A percentile compares a stretch with the other conserved stretches of the same genome.
Evolutionary conservation across 1,284 basidiomycete species (phyloP).

Genomic region (Cryptococcus floricola): DNA sequence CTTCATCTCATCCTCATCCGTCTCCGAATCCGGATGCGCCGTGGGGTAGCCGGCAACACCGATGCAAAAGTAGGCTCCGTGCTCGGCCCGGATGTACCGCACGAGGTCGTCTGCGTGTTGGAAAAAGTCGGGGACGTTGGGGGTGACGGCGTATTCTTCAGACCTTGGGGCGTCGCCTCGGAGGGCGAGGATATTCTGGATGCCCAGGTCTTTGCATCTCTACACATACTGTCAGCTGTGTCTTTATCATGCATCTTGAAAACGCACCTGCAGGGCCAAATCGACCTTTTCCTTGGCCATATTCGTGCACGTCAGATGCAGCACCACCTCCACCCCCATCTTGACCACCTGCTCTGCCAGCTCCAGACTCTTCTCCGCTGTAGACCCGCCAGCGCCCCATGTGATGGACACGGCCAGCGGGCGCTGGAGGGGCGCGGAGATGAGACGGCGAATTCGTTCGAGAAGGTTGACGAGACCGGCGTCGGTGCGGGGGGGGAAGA

Average conservation of each 20-base stretch:
- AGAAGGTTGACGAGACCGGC: constrained; percentile 85
- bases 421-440: constrained; percentile 51
- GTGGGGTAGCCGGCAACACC: constrained; percentile 76
- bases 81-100: constrained; percentile 80
- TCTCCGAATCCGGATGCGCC: constrained; percentile 70
- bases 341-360: constrained; percentile 64
- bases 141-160: constrained; percentile 84
- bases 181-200: constrained; percentile 87
- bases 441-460: constrained; percentile 70
- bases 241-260: neutral
- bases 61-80: constrained; percentile 82
- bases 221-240: constrained; percentile 39
- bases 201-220: constrained; percentile 75
- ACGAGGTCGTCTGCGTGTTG: constrained; percentile 86
- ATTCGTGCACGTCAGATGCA: constrained; percentile 98
- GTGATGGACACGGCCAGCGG: constrained; percentile 84
- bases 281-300: constrained; percentile 87
- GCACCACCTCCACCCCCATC: constrained; percentile 62
- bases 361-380: constrained; percentile 81
- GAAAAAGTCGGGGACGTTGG: constrained; percentile 80
- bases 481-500: constrained; percentile 92
- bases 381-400: constrained; percentile 96
- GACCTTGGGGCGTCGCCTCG: constrained; percentile 92
- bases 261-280: constrained; percentile 67
- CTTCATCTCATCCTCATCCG: constrained; percentile 67